A percentile compares a stretch with the other conserved stretches of the same genome.
These are phyloP conservation scores for Colletotrichum tamarilloi DNA, from an alignment of 2,329 filamentous ascomycete genomes.

Conservation along the genomic window DNA sequence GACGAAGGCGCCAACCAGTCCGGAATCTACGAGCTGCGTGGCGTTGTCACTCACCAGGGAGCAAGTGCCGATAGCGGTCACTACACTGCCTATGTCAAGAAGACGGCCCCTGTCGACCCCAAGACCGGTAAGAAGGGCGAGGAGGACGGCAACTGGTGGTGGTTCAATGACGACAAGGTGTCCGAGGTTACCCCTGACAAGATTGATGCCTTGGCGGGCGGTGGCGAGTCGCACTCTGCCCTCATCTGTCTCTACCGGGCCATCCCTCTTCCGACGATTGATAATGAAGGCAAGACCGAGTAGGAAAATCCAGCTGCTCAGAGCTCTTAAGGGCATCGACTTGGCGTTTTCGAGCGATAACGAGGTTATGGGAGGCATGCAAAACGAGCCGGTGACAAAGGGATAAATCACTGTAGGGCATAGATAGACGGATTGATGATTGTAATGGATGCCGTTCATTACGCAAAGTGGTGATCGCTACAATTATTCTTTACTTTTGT, in stretches of 20 bases:
- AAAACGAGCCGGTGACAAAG: conserved; percentile 23
- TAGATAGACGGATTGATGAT: conserved; percentile 29
- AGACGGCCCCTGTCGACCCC: conserved; percentile 78
- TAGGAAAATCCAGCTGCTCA: conserved; percentile 37
- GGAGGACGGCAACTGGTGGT: conserved; percentile 98
- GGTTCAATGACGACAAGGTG: conserved; percentile 99
- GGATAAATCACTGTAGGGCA: conserved; percentile 19
- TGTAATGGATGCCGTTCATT: conserved; percentile 23
- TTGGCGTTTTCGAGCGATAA: conserved; percentile 35
- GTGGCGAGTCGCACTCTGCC: conserved; percentile 87
- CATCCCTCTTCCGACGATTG: conserved; percentile 72
- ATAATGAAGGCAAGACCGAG: conserved; percentile 49
- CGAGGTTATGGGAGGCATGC: conserved; percentile 30
- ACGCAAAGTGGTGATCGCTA: conserved; percentile 2
- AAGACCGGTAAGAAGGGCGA: conserved; percentile 81
- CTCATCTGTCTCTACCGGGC: conserved; percentile 84
- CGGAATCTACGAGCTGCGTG: conserved; percentile 93
- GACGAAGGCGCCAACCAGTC: conserved; percentile 92
- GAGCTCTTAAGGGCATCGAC: conserved; percentile 18
- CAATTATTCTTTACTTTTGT: background rate
- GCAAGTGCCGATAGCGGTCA: conserved; percentile 97
- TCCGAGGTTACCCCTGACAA: conserved; percentile 91
- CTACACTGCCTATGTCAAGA: conserved; percentile 98
- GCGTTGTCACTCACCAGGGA: conserved; percentile 95
- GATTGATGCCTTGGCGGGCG: conserved; percentile 89